These are phyloP conservation scores for Oryza nivara DNA, from an alignment of 176 grass and related monocot genomes.

Conservation along the genomic window DNA sequence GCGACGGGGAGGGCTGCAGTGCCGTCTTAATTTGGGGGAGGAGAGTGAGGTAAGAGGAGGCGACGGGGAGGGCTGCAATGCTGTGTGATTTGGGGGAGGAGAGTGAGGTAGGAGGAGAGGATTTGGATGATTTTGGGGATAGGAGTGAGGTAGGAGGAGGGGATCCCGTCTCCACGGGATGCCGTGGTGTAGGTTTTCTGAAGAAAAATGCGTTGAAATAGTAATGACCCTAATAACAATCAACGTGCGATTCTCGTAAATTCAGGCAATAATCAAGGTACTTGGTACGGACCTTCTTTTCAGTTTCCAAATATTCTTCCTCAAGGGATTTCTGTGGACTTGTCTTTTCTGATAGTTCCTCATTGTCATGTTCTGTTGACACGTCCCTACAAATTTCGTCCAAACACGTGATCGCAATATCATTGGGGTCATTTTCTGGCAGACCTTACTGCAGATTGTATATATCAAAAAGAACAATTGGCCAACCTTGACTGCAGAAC, in stretches of 20 bases:
- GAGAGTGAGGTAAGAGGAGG: no score
- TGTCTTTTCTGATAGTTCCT: slow-evolving; percentile 60
- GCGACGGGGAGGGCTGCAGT: no score
- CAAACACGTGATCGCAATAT: slow-evolving; percentile 5
- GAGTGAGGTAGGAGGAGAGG: no score
- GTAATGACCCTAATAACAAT: neutral
- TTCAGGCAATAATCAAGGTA: slow-evolving; percentile 16
- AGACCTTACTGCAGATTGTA: neutral
- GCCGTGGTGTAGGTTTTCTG: no score
- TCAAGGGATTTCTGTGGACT: slow-evolving; percentile 85
- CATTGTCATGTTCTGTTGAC: slow-evolving; percentile 47
- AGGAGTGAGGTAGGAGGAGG: no score
- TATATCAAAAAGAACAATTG: slow-evolving; percentile 30
- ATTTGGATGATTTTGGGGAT: no score
- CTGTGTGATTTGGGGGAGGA: no score
- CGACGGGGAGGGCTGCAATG: no score
- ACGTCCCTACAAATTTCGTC: slow-evolving; percentile 57
- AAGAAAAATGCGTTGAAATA: neutral
- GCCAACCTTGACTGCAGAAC: slow-evolving; percentile 66
- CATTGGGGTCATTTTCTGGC: neutral
- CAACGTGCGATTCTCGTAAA: neutral
- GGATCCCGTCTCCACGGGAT: no score
- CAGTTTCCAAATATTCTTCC: slow-evolving; percentile 93
- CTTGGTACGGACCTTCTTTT: slow-evolving; percentile 75
- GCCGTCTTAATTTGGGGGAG: no score